Base-by-base conservation (phyloP, 306 rosid species). In the Hippophae gyantsensis region DNA sequence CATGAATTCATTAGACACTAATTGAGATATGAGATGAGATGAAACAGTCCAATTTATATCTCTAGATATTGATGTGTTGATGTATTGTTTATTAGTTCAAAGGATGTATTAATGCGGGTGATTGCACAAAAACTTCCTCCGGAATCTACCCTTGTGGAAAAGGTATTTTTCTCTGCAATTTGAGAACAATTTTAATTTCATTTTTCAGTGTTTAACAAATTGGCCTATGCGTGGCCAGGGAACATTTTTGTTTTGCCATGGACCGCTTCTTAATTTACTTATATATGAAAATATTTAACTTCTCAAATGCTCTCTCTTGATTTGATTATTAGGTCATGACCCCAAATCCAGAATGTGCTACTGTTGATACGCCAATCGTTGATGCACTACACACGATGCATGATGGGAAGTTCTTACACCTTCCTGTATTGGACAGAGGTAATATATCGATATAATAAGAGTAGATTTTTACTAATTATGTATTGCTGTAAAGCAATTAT, bases 301-400 rank as follows among this genome's bases (percentile, higher is more conserved):
- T 54, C 52, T 52, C 38, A 38, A 61, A 43, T 6, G 54, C 26
- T 2, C 62, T 32, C 48, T 53, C 60, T 72, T 62, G 58, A 52
- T 69, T 64, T 64, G 32, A 70, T 69, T 53, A 32, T 32, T 32
- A 93, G 97, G 95, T 79, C 62, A 89, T 93, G 99, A 93, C 99
- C 58, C 81, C 85, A 75, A 86, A 84, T 80, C 99, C 99, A 66
- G 87, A 89, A 79, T 84, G 90, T 67, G 97, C 82, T n/a, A 54
- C 72, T 13, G 66, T 82, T 18, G 99, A 93, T 65, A 84, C 97
- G 52, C 83, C 99, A 41, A 93, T 93, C 70, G 90, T 93, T 65
- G 95, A 93, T 69, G 99, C 99, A 48, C 84, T 93, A 71, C 97
- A 89, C 58, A 70, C 73, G 11, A 89, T 93, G 99, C 99, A 93